Evolutionary conservation across 2,329 filamentous ascomycete species (phyloP), one percentile per base, ranked within the genome.

Genomic region (Stenocarpella maydis): DNA sequence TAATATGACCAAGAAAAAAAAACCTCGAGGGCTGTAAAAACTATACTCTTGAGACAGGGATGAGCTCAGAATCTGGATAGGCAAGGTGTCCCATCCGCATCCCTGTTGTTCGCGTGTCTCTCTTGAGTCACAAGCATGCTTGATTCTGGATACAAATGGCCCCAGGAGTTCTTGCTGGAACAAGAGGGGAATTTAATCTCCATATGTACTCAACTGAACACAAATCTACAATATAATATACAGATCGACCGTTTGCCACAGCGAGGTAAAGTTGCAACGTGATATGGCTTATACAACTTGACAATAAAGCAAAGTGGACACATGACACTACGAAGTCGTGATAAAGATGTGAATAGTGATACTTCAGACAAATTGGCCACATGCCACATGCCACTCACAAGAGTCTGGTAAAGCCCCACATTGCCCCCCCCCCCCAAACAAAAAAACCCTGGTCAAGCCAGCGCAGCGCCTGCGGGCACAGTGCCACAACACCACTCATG

Each of bases 1-100:
- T 14, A 75, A 43, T 5, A 74, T n/a, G n/a, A n/a, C 39, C 4
- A 65, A 43, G 15, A 73, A 74, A 21, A 74, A 72, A 1, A 73
- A 34, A 37, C 6, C 34, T 37, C 9, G 37, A 74, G 73, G 43
- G 10, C 34, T 7, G 69, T 74, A 3, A 76, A 63, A 31, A 76
- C 5, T 58, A 2, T 69, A 63, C 74, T 69, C 67, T 77, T 72
- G 45, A 75, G 75, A 12, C 73, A 49, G 12, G 71, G 70, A 73
- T 75, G 58, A 76, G 76, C 37, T 76, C 75, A 37, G 71, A 76
- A 76, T 12, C 6, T 31, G 21, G 14, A 28, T 31, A 12, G 34
- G 21, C 24, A 45, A n/a, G n/a, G 26, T 5, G 21, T 24, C 19
- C 9, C 5, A 8, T 34, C 47, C 8, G 12, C 19, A 61, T 24